Evolutionary conservation across 2,329 filamentous ascomycete species (phyloP).

Genomic region (Drechslerella coelobrocha): DNA sequence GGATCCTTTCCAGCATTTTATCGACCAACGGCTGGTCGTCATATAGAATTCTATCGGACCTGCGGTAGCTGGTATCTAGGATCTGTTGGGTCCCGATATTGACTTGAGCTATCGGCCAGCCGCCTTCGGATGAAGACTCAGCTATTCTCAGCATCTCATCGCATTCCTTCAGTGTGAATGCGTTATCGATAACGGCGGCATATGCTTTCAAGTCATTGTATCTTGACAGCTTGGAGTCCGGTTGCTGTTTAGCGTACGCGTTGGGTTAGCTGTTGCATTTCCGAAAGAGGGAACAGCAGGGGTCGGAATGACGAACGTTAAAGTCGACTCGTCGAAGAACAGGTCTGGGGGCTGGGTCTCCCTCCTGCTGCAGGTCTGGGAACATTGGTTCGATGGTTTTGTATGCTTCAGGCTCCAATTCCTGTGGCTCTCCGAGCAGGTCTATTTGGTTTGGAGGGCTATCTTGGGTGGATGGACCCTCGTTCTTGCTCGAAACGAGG

Average conservation of each 20-base stretch:
- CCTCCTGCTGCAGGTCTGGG: conserved; percentile 22
- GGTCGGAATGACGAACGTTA: conserved; percentile 15
- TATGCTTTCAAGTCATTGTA: conserved; percentile 32
- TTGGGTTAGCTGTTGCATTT: conserved; percentile 33
- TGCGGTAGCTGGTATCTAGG: conserved; percentile 59
- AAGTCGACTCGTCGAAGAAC: conserved; percentile 34
- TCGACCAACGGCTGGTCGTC: conserved; percentile 69
- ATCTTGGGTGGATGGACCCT: not conserved
- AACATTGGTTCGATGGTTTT: conserved; percentile 39
- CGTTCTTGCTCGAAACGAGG: conserved; percentile 9
- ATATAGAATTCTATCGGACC: conserved; percentile 79
- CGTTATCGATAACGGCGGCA: conserved; percentile 53
- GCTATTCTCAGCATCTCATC: conserved; percentile 52
- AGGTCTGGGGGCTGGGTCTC: conserved; percentile 24
- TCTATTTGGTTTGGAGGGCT: conserved; percentile 17
- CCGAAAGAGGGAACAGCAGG: conserved; percentile 9
- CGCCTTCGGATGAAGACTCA: conserved; percentile 41
- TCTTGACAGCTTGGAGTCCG: conserved; percentile 22
- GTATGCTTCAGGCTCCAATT: conserved; percentile 40
- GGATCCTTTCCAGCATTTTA: conserved; percentile 68
- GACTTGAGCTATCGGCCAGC: conserved; percentile 50
- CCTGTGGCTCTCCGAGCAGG: conserved; percentile 27
- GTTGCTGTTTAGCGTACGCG: not conserved
- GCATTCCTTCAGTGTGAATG: conserved; percentile 53
- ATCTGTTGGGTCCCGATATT: conserved; percentile 50